Base-by-base conservation (phyloP, 306 rosid genomes). In the Pterocarpus santalinus region DNA sequence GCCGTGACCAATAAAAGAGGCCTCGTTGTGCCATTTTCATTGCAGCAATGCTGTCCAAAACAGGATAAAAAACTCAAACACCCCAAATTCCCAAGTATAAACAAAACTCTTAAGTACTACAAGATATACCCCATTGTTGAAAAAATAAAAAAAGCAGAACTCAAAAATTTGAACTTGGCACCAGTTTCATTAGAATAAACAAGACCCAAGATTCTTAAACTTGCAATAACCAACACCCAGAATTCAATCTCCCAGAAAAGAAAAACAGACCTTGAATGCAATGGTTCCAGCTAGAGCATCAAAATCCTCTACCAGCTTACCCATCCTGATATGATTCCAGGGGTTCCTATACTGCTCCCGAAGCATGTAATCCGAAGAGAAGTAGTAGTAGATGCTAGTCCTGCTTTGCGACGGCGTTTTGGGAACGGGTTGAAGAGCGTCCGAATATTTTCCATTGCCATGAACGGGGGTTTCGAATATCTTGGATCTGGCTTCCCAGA, bases 231-330 rank as follows among this genome's bases (percentile, higher is more conserved):
- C 67, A 75, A 75, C 51, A 80, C 71, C 70, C 71, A 43, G 47
- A 43, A 43, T 5, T 43, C 8, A 5, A 7, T 5, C 5, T 43
- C 8, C 7, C 9, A 43, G 8, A 43, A 5, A 39, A 39, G 11
- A 28, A 30, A 15, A 10, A 4, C 51, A 47, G 43, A 91, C 97
- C 97, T 94, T 94, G 78, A 83, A 85, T 3, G 97, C 93, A 72
- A 94, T 86, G 82, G 98, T 94, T 30, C 98, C 98, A 38, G 97
- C 95, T 7, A 94, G 92, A 77, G 98, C 98, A 63, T 94, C 98
- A 49, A 94, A 93, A 75, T 94, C 98, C 85, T 94, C 98, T 1
- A 94, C 82, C 78, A 90, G 78, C 80, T 91, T 94, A n/a, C 98
- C 97, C 75, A 89, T 91, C 76, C 98, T 63, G 4, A 91, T 85